Base-by-base conservation (phyloP, 192 early-diverging fungal species). In the Entomortierella lignicola region DNA sequence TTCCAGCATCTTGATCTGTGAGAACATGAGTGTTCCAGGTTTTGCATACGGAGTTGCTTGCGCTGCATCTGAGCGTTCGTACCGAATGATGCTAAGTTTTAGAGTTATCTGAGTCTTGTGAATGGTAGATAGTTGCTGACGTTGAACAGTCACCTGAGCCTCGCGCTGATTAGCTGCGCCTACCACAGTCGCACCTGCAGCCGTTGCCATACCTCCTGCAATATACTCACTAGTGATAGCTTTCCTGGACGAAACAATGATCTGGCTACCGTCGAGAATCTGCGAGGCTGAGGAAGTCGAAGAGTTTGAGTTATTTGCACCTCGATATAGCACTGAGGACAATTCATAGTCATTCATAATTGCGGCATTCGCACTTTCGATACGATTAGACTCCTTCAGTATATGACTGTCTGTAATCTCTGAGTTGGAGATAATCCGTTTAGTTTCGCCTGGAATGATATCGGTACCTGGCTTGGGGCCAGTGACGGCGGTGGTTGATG, bases 81-180 rank as follows among this genome's bases (percentile, higher is more conserved):
- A 79, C 1, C 75, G 62, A 17, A 70, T 48, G 25, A 79, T 79
- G 48, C 68, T 79, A 29, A 79, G 30, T 41, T 70, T 79, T 39
- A 79, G 62, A 3, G 67, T 79, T 62, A 79, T 79, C 31, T 70
- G 75, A 26, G 75, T 70, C 63, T 79, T 79, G 29, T 60, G 32
- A 25, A 70, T 53, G 11, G 50, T 66, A 1, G 60, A 31, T n/a
- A 29, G 66, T 8, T 61, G 60, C 30, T 59, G 66, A 4, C 21
- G 50, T 27, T 54, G 23, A 8, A 29, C 53, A 30, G n/a, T 21
- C 8, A 23, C 12, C 23, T 39, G 5, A 20, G 18, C 43, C 43
- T 62, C 29, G 20, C 44, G 26, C 60, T 62, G 60, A 29, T 17
- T 18, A 23, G 26, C 59, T 29, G 43, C 58, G 1, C 37, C 67